A percentile compares a stretch with the other conserved stretches of the same genome.
Conservation (phyloP, 225 moss, liverwort and hornwort species). For the Lunularia cruciata region DNA sequence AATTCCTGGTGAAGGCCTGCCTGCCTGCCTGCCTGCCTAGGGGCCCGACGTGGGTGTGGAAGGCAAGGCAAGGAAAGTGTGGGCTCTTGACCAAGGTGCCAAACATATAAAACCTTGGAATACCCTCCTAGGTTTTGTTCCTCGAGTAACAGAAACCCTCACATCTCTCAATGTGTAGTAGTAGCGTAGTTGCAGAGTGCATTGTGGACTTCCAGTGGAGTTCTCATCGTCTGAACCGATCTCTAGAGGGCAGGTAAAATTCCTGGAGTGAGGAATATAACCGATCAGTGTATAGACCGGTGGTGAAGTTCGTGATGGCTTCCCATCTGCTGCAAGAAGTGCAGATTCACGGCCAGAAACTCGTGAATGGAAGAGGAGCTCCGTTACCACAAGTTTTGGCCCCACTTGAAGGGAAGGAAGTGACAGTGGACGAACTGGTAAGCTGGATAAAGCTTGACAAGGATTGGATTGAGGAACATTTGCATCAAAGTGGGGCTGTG, state of each 20-base stretch:
- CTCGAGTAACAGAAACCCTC: not conserved
- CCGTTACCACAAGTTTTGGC: conserved; percentile 6
- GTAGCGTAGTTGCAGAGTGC: not conserved
- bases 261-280: not conserved
- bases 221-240: not conserved
- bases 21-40: too few species aligned
- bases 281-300: not conserved
- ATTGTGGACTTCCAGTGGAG: not conserved
- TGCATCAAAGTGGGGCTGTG: conserved; percentile 18
- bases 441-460: conserved; percentile 24
- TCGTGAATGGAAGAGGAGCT: not conserved
- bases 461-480: conserved; percentile 24
- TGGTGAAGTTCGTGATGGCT: conserved; percentile 2
- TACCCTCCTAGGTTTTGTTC: not conserved
- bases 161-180: not conserved
- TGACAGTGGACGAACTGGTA: conserved; percentile 8
- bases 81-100: not conserved
- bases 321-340: conserved; percentile 6
- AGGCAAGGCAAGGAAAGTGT: not conserved
- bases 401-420: not conserved
- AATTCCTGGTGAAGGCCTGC: conserved; percentile 1
- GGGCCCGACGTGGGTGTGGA: not conserved
- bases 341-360: conserved; percentile 10
- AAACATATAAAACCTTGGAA: not conserved
- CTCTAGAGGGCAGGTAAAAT: not conserved